phyloP scores from a whole-genome alignment of 257 asterid species.

The Vinca minor region DNA sequence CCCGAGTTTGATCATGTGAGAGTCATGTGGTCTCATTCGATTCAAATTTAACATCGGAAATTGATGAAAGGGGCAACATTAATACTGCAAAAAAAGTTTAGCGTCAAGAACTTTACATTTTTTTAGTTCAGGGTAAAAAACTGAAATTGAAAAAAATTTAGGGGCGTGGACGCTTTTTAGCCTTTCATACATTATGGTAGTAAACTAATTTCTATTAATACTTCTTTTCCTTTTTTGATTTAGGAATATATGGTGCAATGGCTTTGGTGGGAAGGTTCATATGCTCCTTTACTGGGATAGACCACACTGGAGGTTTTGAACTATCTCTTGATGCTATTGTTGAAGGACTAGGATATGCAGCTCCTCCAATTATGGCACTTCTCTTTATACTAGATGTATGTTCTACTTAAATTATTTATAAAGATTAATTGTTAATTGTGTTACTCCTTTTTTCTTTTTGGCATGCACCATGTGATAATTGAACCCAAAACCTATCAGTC shows the following conservation, averaged over 20 bases:
- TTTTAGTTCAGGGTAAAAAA: too few relatives aligned
- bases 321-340: conserved; percentile 70
- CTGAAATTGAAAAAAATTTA: too few relatives aligned
- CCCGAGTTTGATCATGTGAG: too few relatives aligned
- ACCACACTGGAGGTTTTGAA: conserved; percentile 75
- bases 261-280: conserved; percentile 87
- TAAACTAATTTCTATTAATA: background rate
- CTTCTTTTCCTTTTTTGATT: conserved; percentile 8
- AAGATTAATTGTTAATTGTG: background rate
- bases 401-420: background rate
- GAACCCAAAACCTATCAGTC: too few relatives aligned
- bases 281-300: conserved; percentile 83
- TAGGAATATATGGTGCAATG: conserved; percentile 92
- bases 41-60: too few relatives aligned
- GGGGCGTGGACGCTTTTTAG: too few relatives aligned
- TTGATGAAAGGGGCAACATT: too few relatives aligned
- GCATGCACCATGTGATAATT: too few relatives aligned
- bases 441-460: too few relatives aligned
- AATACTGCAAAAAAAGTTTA: too few relatives aligned
- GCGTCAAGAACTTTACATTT: too few relatives aligned
- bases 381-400: conserved; percentile 86
- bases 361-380: conserved; percentile 95
- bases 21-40: too few relatives aligned
- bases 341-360: conserved; percentile 88
- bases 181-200: background rate